Conservation (phyloP, 495 filamentous ascomycete species). For the Xanthoparmelia taractica region DNA sequence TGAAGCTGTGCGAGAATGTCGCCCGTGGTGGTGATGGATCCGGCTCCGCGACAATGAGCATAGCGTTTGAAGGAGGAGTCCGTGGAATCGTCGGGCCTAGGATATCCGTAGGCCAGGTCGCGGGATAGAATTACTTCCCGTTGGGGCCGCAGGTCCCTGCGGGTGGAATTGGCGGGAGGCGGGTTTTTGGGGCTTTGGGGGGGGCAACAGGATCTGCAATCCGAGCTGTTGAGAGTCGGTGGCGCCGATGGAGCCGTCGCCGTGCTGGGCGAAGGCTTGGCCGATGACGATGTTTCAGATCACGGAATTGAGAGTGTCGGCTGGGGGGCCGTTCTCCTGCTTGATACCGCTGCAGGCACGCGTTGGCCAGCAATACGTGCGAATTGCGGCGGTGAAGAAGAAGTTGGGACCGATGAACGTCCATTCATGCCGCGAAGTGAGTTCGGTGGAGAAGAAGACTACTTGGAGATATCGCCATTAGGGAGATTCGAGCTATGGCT, state of each 20-base stretch:
- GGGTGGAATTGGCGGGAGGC: neutral
- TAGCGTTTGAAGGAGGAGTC: no score
- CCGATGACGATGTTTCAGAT: conserved; percentile 1
- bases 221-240: neutral
- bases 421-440: conserved; percentile 18
- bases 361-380: conserved; percentile 12
- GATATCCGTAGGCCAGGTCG: conserved; percentile 9
- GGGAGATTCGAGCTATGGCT: conserved; percentile 4
- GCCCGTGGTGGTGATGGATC: neutral
- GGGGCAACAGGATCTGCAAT: conserved; percentile 8
- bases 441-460: conserved; percentile 19
- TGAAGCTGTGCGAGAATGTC: conserved; percentile 7
- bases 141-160: conserved; percentile 14
- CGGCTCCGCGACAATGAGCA: neutral
- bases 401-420: conserved; percentile 15
- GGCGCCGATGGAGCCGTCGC: conserved; percentile 3
- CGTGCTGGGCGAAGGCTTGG: neutral
- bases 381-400: conserved; percentile 13
- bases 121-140: conserved; percentile 14
- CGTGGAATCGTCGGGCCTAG: no score
- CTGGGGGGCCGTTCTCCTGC: neutral
- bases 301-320: conserved; percentile 1
- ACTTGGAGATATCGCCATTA: neutral
- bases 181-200: neutral
- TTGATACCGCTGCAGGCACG: conserved; percentile 5